These are phyloP conservation scores for Exsudoporus floridanus DNA, from an alignment of 1,284 basidiomycete genomes.

Conservation along the genomic window DNA sequence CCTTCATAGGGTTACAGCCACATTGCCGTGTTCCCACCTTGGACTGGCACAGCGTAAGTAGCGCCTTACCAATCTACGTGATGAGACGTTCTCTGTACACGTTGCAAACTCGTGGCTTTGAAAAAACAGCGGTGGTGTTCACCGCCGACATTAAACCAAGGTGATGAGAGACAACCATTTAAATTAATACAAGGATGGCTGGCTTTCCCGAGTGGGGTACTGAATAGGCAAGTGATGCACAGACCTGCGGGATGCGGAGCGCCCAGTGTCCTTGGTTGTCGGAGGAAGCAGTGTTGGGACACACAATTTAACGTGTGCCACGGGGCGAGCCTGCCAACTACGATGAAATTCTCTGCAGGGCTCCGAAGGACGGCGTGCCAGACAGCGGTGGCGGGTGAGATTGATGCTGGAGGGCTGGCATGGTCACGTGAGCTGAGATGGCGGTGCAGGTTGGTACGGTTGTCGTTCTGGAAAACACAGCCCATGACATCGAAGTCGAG, in stretches of 20 bases:
- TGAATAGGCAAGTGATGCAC: constrained; percentile 2
- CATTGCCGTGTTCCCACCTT: neutral
- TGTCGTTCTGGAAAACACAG: constrained; percentile 17
- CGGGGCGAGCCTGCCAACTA: constrained; percentile 6
- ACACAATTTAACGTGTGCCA: constrained; percentile 8
- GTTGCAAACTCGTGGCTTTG: constrained; percentile 21
- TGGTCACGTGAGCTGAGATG: constrained; percentile 12
- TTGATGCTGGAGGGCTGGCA: constrained; percentile 1
- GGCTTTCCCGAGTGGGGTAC: neutral
- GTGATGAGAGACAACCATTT: neutral
- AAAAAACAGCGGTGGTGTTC: neutral
- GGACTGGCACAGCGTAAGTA: constrained; percentile 1
- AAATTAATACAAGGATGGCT: constrained; percentile 5
- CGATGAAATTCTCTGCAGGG: neutral
- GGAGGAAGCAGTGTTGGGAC: constrained; percentile 12
- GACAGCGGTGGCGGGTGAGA: neutral
- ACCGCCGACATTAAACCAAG: neutral
- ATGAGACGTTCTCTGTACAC: constrained; percentile 14
- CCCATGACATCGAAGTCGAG: neutral
- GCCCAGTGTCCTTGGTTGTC: constrained; percentile 19
- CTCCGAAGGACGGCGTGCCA: neutral
- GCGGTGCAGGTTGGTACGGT: neutral
- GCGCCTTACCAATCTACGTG: constrained; percentile 14
- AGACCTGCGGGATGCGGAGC: constrained; percentile 12
- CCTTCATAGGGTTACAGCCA: constrained; percentile 31